Percentiles rank a stretch among this genome's conserved stretches.
phyloP scores from a whole-genome alignment of 768 basidiomycete species.

The Pisolithus albus region DNA sequence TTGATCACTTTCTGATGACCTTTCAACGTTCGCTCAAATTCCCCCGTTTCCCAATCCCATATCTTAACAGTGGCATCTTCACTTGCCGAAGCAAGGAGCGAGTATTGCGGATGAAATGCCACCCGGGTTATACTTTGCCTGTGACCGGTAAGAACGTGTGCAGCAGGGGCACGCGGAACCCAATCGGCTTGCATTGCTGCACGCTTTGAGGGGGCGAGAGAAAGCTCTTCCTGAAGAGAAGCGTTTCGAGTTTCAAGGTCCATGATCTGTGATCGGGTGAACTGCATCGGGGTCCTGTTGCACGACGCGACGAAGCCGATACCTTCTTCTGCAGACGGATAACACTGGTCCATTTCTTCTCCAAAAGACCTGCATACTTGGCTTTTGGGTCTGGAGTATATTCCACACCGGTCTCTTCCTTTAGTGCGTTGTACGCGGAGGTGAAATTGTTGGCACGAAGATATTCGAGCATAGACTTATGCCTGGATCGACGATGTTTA shows the following conservation, averaged over 20 bases:
- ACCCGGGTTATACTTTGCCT: constrained; percentile 70
- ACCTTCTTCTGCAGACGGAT: constrained; percentile 96
- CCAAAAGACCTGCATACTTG: constrained; percentile 78
- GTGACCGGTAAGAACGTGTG: constrained; percentile 72
- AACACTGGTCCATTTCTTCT: constrained; percentile 98
- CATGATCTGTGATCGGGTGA: constrained; percentile 62
- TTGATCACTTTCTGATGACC: constrained; percentile 86
- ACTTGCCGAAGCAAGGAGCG: constrained; percentile 74
- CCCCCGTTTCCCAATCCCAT: constrained; percentile 96
- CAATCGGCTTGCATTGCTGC: constrained; percentile 71
- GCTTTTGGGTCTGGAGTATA: constrained; percentile 82
- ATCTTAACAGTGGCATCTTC: constrained; percentile 89
- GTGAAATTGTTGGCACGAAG: constrained; percentile 59
- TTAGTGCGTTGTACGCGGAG: constrained; percentile 55
- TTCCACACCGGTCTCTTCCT: constrained; percentile 47
- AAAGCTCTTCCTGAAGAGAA: constrained; percentile 66
- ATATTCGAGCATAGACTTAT: constrained; percentile 79
- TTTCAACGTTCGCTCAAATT: constrained; percentile 86
- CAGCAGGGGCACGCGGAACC: constrained; percentile 81
- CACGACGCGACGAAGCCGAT: constrained; percentile 9
- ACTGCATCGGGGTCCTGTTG: constrained; percentile 3
- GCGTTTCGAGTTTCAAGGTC: constrained; percentile 84
- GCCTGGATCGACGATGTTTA: constrained; percentile 36
- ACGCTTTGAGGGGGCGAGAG: constrained; percentile 41
- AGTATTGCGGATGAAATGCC: constrained; percentile 84